phyloP scores from a whole-genome alignment of 257 asterid genomes.

The Solanum lignicaule region DNA sequence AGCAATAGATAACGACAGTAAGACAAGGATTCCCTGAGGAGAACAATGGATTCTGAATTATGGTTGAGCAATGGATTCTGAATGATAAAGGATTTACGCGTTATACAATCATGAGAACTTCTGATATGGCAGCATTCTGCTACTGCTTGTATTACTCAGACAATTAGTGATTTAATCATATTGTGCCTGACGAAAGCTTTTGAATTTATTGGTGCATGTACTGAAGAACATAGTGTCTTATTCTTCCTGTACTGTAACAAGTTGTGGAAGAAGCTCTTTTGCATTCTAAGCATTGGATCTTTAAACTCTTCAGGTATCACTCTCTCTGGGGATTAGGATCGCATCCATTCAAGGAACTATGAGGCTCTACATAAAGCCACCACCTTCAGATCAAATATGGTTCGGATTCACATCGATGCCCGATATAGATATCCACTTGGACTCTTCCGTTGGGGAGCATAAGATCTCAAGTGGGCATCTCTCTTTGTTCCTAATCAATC shows the following conservation, averaged over 20 bases:
- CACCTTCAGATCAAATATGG: slow-evolving; percentile 98
- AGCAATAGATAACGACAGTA: background rate
- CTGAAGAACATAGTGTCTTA: background rate
- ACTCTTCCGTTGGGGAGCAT: slow-evolving; percentile 74
- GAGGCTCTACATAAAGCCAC: slow-evolving; percentile 71
- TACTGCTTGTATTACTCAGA: background rate
- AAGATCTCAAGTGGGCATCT: slow-evolving; percentile 74
- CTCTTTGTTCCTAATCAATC: slow-evolving; percentile 58
- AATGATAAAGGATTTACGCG: background rate
- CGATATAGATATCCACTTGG: slow-evolving; percentile 70
- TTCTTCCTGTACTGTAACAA: background rate
- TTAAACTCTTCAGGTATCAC: slow-evolving; percentile 59
- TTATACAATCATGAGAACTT: background rate
- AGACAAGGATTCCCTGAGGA: background rate
- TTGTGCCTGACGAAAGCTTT: background rate
- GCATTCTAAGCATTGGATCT: slow-evolving; percentile 11
- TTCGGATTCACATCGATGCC: slow-evolving; percentile 88
- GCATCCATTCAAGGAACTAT: slow-evolving; percentile 82
- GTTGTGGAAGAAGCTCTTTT: background rate
- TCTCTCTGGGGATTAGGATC: slow-evolving; percentile 61
- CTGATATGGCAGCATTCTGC: background rate
- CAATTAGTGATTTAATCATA: background rate
- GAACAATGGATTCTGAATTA: background rate
- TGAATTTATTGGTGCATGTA: background rate
- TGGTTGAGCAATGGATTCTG: background rate